Evolutionary conservation across 768 basidiomycete species (phyloP), one percentile per base, ranked within the genome.

Genomic region (Russula sp.): DNA sequence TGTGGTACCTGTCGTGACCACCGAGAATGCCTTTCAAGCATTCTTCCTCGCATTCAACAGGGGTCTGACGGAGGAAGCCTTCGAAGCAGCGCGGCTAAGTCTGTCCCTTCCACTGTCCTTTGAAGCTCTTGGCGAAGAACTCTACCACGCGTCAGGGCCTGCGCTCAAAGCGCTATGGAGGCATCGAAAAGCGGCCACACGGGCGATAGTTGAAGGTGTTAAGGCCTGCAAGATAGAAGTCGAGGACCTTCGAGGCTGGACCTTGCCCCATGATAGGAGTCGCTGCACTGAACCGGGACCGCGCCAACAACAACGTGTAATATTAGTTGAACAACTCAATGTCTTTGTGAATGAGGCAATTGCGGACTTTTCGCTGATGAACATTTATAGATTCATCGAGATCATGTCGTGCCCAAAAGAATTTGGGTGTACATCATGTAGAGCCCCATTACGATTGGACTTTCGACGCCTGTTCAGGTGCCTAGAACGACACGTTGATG

Each of bases 91-190:
- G 7, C 57, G 32, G 8, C 30, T 48, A 10, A 54, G 51, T 26
- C 63, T 59, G 5, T 54, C 63, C 7, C 32, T 49, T 28, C 26
- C 51, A 26, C 42, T 48, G 22, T 40, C 44, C 1, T 48, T 59
- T 22, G 57, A 52, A 22, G 14, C 4, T 18, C 16, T 40, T 5
- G 13, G 13, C 0, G 5, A 34, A 13, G 52, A 48, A 32, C 44
- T 59, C n/a, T 24, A 44, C 44, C 11, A 22, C 26, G 57, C 63
- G 11, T 59, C 63, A 20, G 52, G 57, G 9, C 57, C 52, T n/a
- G 57, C 57, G 28, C 52, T 59, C 22, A 14, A 26, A 14, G 54
- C 59, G 4, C 28, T 65, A 6, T 61, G 64, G 59, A 61, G 32
- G 36, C 38, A 51, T 40, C 46, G 54, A 24, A 9, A n/a, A 10